Evolutionary conservation across 1,139 yeast species (phyloP), one percentile per base, ranked within the genome.

Genomic region (Sugiyamaella xylanicola): DNA sequence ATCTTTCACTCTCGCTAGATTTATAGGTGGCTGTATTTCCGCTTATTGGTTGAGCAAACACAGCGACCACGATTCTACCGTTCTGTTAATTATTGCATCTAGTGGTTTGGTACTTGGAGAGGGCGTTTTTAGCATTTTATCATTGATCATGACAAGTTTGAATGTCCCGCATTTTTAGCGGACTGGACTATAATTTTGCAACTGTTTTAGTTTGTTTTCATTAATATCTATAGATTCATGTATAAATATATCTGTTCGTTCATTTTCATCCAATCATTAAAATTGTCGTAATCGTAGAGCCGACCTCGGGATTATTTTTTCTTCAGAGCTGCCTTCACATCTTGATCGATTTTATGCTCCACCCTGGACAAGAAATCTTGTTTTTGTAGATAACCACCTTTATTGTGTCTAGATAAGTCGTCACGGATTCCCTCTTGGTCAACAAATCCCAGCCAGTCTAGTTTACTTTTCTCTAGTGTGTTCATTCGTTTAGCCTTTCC

Each of bases 371-470:
- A 77, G 78, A 95, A 93, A 64, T 88, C 97, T 69, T 93, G 98
- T 68, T 84, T 90, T 62, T 90, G 96, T 68, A 95, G 75, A 72
- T 85, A 93, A 13, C 99, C 99, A 27, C 74, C 77, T 70, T 82
- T 84, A 70, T 91, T 92, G 67, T 86, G 87, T 56, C 82, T 79
- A 55, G 79, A 80, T 68, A 93, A 79, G 61, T 93, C 99, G 62
- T 90, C 97, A 54, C 82, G 79, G 56, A 95, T 84, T 58, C 92
- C 91, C 61, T 86, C 84, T 63, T 86, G 79, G 71, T 93, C 98
- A 19, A 95, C 97, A 73, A 88, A 92, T 58, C 90, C 84, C 0
- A 96, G 95, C 97, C 99, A 93, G 71, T 93, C 99, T 56, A 93
- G 77, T 59, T 96, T 78, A 1, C 96, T 88, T 70, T 93, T 93